Evolutionary conservation across 1,284 basidiomycete species (phyloP).

Genomic region (Pulveroboletus sp.): DNA sequence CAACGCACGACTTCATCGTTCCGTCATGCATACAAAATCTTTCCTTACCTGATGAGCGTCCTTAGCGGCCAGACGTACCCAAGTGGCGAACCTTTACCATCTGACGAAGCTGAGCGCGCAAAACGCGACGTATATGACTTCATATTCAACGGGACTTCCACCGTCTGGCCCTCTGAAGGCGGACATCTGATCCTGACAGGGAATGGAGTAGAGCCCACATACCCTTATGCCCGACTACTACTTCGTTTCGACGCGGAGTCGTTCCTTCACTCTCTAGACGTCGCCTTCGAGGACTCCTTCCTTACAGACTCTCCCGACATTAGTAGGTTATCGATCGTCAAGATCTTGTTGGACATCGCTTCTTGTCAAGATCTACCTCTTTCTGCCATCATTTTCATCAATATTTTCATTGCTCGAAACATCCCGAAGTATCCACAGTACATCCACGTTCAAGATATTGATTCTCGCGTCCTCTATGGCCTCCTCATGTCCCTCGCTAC

Average conservation of each 20-base stretch:
- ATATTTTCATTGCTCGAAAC: constrained; percentile 96
- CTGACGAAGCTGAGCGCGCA: constrained; percentile 59
- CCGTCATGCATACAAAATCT: constrained; percentile 88
- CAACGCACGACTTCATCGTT: constrained; percentile 40
- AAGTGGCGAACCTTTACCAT: constrained; percentile 69
- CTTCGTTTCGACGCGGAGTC: constrained; percentile 93
- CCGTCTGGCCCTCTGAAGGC: constrained; percentile 77
- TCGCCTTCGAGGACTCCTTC: constrained; percentile 92
- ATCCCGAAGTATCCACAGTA: constrained; percentile 96
- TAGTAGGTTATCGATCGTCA: constrained; percentile 82
- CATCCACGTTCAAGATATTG: constrained; percentile 45
- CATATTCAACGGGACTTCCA: constrained; percentile 81
- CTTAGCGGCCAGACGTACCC: constrained; percentile 90
- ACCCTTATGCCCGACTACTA: constrained; percentile 86
- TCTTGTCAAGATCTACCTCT: constrained; percentile 56
- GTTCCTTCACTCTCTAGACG: constrained; percentile 90
- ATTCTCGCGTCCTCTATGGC: constrained; percentile 59
- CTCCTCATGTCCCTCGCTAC: constrained; percentile 80
- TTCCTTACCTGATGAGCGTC: constrained; percentile 85
- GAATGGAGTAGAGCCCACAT: constrained; percentile 73
- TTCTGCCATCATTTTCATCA: constrained; percentile 77
- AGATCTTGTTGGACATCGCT: constrained; percentile 83
- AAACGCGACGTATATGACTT: constrained; percentile 78
- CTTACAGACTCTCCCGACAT: constrained; percentile 72
- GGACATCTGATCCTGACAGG: constrained; percentile 75